phyloP scores from a whole-genome alignment of 768 basidiomycete species.

The Lentinula detonsa region DNA sequence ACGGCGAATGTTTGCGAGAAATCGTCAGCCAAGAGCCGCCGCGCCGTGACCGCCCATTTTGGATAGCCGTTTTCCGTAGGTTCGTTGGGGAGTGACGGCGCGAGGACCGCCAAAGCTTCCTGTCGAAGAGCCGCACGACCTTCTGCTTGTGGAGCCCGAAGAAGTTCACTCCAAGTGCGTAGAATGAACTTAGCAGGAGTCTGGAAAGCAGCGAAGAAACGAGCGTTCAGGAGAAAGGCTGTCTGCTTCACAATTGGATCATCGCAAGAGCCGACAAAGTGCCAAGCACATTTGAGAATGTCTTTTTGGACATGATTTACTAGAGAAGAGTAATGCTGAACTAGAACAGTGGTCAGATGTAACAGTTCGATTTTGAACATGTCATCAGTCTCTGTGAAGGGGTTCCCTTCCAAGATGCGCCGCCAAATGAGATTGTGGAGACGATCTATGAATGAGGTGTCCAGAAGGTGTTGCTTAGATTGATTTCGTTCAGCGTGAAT shows the following conservation, averaged over 20 bases:
- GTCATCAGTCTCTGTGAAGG: slow-evolving; percentile 65
- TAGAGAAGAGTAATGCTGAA: slow-evolving; percentile 78
- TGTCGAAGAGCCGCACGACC: slow-evolving; percentile 78
- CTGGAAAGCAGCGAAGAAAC: slow-evolving; percentile 86
- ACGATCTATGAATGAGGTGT: slow-evolving; percentile 61
- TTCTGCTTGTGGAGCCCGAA: slow-evolving; percentile 69
- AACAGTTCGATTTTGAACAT: slow-evolving; percentile 87
- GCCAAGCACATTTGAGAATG: slow-evolving; percentile 91
- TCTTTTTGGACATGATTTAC: slow-evolving; percentile 83
- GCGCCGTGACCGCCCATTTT: slow-evolving; percentile 83
- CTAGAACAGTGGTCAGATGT: slow-evolving; percentile 82
- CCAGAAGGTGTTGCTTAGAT: slow-evolving; percentile 57
- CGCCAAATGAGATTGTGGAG: slow-evolving; percentile 79
- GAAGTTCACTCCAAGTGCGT: slow-evolving; percentile 84
- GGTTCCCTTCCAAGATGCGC: slow-evolving; percentile 53
- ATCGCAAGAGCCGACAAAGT: slow-evolving; percentile 69
- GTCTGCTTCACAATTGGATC: slow-evolving; percentile 92
- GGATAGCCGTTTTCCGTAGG: slow-evolving; percentile 52
- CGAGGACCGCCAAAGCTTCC: slow-evolving; percentile 79
- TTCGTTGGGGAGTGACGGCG: slow-evolving; percentile 71
- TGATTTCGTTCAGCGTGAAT: slow-evolving; percentile 59
- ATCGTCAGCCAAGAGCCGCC: slow-evolving; percentile 85
- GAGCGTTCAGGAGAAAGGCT: slow-evolving; percentile 83
- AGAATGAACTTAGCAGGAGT: slow-evolving; percentile 89
- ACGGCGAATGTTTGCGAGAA: slow-evolving; percentile 68